A percentile compares a stretch with the other conserved stretches of the same genome.
Evolutionary conservation across 495 filamentous ascomycete genomes (phyloP).

Genomic region (Pyronema domesticum): DNA sequence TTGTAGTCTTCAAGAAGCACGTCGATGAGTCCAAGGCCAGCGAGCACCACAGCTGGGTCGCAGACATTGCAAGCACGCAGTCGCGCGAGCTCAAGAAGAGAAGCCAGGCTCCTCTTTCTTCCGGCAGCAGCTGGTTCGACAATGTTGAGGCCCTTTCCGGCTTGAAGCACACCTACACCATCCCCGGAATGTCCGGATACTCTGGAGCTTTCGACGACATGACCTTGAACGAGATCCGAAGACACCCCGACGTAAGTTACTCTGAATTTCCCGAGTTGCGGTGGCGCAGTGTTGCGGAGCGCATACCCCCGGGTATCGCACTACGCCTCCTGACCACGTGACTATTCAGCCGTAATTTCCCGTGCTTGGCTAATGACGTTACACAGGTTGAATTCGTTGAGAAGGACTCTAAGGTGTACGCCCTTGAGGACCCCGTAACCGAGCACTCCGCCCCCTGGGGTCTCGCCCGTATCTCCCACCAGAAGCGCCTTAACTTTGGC

Average conservation of each 20-base stretch:
- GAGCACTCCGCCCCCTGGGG: slow-evolving; percentile 97
- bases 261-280: slow-evolving; percentile 2
- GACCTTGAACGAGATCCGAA: slow-evolving; percentile 81
- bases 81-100: slow-evolving; percentile 78
- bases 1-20: slow-evolving; percentile 96
- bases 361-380: slow-evolving; percentile 2
- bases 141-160: slow-evolving; percentile 55
- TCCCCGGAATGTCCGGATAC: slow-evolving; percentile 67
- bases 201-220: slow-evolving; percentile 90
- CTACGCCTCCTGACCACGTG: neutral
- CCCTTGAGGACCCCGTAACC: slow-evolving; percentile 40
- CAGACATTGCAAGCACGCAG: slow-evolving; percentile 52
- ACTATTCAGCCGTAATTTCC: neutral
- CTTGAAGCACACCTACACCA: slow-evolving; percentile 88
- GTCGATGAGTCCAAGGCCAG: slow-evolving; percentile 47
- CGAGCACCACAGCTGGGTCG: slow-evolving; percentile 80
- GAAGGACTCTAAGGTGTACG: slow-evolving; percentile 78
- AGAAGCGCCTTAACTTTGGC: slow-evolving; percentile 65
- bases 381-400: slow-evolving; percentile 87
- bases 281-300: no score
- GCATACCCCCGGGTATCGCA: no score
- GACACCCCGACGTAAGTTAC: slow-evolving; percentile 85
- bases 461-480: slow-evolving; percentile 91
- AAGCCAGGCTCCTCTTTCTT: slow-evolving; percentile 32
- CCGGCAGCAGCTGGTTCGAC: slow-evolving; percentile 3